Evolutionary conservation across 2,329 filamentous ascomycete genomes (phyloP), one percentile per base, ranked within the genome.

Genomic region (Botrytis pseudocinerea): DNA sequence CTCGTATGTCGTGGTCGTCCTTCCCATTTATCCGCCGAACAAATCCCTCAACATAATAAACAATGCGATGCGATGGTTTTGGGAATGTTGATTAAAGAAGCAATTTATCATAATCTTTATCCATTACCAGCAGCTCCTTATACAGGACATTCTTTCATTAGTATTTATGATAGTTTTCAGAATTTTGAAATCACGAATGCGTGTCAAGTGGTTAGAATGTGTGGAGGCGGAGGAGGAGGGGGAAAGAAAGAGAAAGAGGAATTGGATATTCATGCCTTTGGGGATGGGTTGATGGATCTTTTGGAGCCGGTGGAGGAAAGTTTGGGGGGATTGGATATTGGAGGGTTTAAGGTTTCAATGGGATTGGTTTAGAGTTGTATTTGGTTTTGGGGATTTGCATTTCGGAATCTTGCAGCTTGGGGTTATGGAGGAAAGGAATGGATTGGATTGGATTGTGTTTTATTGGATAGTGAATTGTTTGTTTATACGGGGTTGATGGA

Each of bases 21-120:
- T 25, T 32, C 32, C 1, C 38, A 57, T 9, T 28, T 54, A 2
- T 8, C 38, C 0, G 20, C 12, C 1, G 38, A 32, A 2, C 35
- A 54, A n/a, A n/a, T 57, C 2, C 35, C n/a, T 20, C 44, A 54
- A 35, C 70, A 73, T 25, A 54, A 68, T 14, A 69, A 61, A 42
- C 51, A 46, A 51, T 73, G 71, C 38, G 65, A 73, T n/a, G 54
- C 71, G 20, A 70, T 70, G 71, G 44, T 63, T 7, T 18, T 73
- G 0, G 71, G 66, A 25, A 62, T 51, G 35, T 28, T 73, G 1
- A 63, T 70, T 2, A 70, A 70, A 42, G 65, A 63, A 46, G 65
- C 71, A 25, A 40, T 48, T 22, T 28, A 40, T 10, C 60, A 64
- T 32, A 46, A 64, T 32, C 44, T 71, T 9, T 71, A 71, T 38